These are phyloP conservation scores for Forsythia viridissima DNA, from an alignment of 257 asterid species.

Conservation along the genomic window DNA sequence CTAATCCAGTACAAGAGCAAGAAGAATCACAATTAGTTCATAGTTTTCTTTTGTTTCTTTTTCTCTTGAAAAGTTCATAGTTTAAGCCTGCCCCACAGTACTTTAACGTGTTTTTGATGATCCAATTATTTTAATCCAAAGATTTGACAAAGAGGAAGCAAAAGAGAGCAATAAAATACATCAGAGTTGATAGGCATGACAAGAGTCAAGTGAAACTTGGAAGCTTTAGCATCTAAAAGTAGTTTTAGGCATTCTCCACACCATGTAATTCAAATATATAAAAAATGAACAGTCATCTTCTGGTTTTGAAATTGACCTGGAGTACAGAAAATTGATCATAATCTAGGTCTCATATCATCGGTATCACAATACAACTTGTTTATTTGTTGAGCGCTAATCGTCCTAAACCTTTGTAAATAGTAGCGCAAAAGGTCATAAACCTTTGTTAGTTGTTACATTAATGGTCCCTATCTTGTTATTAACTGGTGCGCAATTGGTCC, in stretches of 20 bases:
- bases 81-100: background rate
- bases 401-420: too few relatives aligned
- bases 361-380: too few relatives aligned
- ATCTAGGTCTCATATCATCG: too few relatives aligned
- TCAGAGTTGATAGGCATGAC: background rate
- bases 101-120: too few relatives aligned
- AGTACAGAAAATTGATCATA: too few relatives aligned
- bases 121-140: background rate
- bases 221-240: background rate
- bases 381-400: too few relatives aligned
- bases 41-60: background rate
- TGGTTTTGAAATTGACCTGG: too few relatives aligned
- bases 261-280: background rate
- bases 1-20: too few relatives aligned
- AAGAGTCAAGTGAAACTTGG: background rate
- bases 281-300: background rate
- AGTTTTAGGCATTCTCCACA: background rate
- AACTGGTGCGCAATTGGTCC: too few relatives aligned
- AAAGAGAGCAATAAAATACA: background rate
- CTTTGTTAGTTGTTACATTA: too few relatives aligned
- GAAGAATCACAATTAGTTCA: background rate
- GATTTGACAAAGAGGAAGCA: constrained; percentile 8
- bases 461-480: too few relatives aligned
- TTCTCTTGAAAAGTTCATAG: background rate
- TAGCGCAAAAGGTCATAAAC: too few relatives aligned